phyloP scores from a whole-genome alignment of 2,329 filamentous ascomycete genomes.

The Cordyceps militaris region DNA sequence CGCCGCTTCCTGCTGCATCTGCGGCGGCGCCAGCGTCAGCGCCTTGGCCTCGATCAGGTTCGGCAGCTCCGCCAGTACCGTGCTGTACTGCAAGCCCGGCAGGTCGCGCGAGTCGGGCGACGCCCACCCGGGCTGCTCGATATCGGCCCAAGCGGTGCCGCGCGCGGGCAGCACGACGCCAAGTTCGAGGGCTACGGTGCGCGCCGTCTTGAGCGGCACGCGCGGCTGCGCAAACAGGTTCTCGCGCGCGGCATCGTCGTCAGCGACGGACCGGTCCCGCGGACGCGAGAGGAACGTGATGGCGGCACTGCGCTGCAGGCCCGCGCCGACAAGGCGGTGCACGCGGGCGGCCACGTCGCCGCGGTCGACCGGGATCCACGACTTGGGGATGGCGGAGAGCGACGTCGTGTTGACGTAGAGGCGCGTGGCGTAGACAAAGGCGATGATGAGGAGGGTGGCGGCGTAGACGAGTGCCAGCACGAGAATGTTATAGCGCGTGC shows the following conservation, averaged over 20 bases:
- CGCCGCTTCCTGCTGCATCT: slow-evolving; percentile 54
- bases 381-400: slow-evolving; percentile 75
- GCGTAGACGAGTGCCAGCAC: slow-evolving; percentile 72
- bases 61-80: slow-evolving; percentile 76
- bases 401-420: slow-evolving; percentile 79
- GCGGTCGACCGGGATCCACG: slow-evolving; percentile 71
- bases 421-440: slow-evolving; percentile 74
- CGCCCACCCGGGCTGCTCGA: slow-evolving; percentile 84
- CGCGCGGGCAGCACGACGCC: slow-evolving; percentile 43
- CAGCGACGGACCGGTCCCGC: slow-evolving; percentile 26
- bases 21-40: slow-evolving; percentile 68
- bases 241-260: slow-evolving; percentile 8
- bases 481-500: slow-evolving; percentile 72
- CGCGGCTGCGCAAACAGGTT: slow-evolving; percentile 23
- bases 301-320: slow-evolving; percentile 68
- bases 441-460: slow-evolving; percentile 60
- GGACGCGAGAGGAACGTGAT: slow-evolving; percentile 75
- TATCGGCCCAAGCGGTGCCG: slow-evolving; percentile 65
- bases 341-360: slow-evolving; percentile 73
- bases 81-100: slow-evolving; percentile 73
- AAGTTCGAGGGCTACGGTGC: slow-evolving; percentile 30
- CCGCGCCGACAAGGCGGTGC: slow-evolving; percentile 64
- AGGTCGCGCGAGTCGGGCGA: slow-evolving; percentile 69
- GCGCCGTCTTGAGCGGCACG: slow-evolving; percentile 19
- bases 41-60: slow-evolving; percentile 90